Base-by-base conservation (phyloP, 306 rosid genomes). In the Argentina anserina region DNA sequence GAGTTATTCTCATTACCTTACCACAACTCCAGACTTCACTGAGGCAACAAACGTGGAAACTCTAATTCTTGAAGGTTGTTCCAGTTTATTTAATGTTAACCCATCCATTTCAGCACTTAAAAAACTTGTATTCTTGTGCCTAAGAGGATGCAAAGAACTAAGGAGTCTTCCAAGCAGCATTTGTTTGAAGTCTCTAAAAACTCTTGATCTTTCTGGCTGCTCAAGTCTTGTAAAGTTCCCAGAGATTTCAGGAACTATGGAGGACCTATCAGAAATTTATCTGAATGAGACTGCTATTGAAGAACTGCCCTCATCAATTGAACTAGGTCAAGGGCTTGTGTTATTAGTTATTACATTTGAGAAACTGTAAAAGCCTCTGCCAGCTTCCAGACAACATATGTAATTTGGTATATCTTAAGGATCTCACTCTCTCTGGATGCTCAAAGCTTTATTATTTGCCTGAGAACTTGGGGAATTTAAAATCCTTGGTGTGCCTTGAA, bases 181-280 rank as follows among this genome's bases (percentile, higher is more conserved):
- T 14, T 18, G 12, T 3, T 29, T 73, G 31, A 52, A 73, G 26
- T 62, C 47, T 74, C 39, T 74, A 1, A 25, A 49, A 52, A 33
- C 4, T 6, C 33, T 77, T 1, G 21, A 26, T 39, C 66, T 70
- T 14, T 49, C 26, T 18, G 60, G 37, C 5, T 77, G 65, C 66
- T 20, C 37, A 13, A 62, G 9, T 1, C 58, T 77, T 0, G 13
- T 12, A 6, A 36, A 18, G n/a, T 74, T 74, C 7, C 71, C 75
- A 23, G 75, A 76, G 29, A 69, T 74, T 67, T 34, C 42, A 6
- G 64, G 62, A 23, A 62, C 28, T 17, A 76, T 76, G 80, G 64
- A 76, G 11, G 42, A 25, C 33, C 56, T 76, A 7, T 52, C 14
- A 1, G 59, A 52, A 52, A 9, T 52, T 3, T 52, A 9, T 52